These are phyloP conservation scores for Microdochium trichocladiopsis DNA, from an alignment of 2,329 filamentous ascomycete species.

Conservation along the genomic window DNA sequence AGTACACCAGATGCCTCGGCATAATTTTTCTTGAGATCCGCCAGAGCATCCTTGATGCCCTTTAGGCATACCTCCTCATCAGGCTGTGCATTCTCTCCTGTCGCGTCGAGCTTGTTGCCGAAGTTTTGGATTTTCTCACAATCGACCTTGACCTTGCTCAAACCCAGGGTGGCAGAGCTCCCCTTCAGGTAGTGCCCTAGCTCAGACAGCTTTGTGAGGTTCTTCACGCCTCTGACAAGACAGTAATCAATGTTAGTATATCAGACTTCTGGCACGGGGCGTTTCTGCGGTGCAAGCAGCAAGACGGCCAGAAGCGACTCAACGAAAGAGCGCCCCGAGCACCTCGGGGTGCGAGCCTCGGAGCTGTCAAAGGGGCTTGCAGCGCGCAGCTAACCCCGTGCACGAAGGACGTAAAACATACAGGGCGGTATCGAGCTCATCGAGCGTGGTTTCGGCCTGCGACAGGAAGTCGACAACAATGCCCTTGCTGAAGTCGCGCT, in stretches of 20 bases:
- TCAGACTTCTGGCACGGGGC: background rate
- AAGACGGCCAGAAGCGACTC: background rate
- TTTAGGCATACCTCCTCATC: constrained; percentile 63
- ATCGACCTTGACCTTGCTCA: constrained; percentile 82
- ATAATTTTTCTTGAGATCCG: constrained; percentile 70
- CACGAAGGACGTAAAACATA: constrained; percentile 41
- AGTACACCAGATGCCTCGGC: constrained; percentile 64
- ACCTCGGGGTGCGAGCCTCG: background rate
- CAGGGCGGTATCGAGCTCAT: constrained; percentile 76
- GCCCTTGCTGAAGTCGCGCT: constrained; percentile 79
- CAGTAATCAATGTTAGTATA: background rate
- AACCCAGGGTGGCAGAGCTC: constrained; percentile 87
- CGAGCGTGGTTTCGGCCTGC: constrained; percentile 81
- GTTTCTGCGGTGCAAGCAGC: background rate
- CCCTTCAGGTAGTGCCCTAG: constrained; percentile 97
- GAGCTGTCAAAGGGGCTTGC: background rate
- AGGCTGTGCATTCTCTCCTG: constrained; percentile 55
- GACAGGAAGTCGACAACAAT: constrained; percentile 92
- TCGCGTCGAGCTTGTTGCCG: constrained; percentile 74
- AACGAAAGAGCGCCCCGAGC: background rate
- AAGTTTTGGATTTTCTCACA: constrained; percentile 97
- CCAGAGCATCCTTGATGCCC: constrained; percentile 64
- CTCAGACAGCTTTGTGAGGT: constrained; percentile 67
- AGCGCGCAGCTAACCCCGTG: background rate
- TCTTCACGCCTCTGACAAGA: constrained; percentile 49